Percentiles rank a stretch among this genome's conserved stretches.
Evolutionary conservation across 495 filamentous ascomycete genomes (phyloP).

Genomic region (Podospora comata): DNA sequence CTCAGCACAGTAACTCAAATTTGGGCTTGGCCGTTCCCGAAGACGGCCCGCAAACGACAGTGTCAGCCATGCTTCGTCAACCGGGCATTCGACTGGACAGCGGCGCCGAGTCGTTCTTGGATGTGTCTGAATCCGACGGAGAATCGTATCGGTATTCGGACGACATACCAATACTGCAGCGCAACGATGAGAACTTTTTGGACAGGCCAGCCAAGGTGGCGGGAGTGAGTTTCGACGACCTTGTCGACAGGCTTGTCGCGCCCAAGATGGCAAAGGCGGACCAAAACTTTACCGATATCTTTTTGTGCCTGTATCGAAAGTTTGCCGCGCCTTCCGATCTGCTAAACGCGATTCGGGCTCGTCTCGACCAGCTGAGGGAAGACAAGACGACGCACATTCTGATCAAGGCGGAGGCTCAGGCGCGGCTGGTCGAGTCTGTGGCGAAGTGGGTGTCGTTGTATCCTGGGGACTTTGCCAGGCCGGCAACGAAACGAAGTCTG

Average conservation of each 20-base stretch:
- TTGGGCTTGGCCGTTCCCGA: slow-evolving; percentile 30
- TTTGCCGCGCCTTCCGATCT: slow-evolving; percentile 79
- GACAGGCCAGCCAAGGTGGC: slow-evolving; percentile 50
- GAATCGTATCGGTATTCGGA: slow-evolving; percentile 55
- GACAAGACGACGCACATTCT: slow-evolving; percentile 60
- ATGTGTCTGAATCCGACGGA: slow-evolving; percentile 58
- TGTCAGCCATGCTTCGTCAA: slow-evolving; percentile 46
- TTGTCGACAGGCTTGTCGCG: slow-evolving; percentile 80
- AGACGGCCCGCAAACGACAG: slow-evolving; percentile 37
- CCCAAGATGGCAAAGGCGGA: slow-evolving; percentile 81
- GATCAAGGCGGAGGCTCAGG: slow-evolving; percentile 70
- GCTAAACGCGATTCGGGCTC: slow-evolving; percentile 66
- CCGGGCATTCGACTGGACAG: slow-evolving; percentile 45
- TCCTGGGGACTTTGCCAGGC: slow-evolving; percentile 86
- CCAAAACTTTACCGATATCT: slow-evolving; percentile 77
- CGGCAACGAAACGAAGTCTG: slow-evolving; percentile 66
- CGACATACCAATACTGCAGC: slow-evolving; percentile 58
- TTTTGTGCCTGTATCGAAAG: slow-evolving; percentile 92
- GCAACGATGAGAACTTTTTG: slow-evolving; percentile 48
- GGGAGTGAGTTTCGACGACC: slow-evolving; percentile 77
- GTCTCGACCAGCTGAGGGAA: slow-evolving; percentile 65
- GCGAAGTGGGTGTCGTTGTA: slow-evolving; percentile 88
- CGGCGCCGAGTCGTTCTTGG: slow-evolving; percentile 51
- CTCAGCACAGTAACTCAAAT: slow-evolving; percentile 18
- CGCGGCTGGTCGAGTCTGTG: slow-evolving; percentile 77